Conservation (phyloP, 768 basidiomycete species). For the Botryobasidium botryosum region DNA sequence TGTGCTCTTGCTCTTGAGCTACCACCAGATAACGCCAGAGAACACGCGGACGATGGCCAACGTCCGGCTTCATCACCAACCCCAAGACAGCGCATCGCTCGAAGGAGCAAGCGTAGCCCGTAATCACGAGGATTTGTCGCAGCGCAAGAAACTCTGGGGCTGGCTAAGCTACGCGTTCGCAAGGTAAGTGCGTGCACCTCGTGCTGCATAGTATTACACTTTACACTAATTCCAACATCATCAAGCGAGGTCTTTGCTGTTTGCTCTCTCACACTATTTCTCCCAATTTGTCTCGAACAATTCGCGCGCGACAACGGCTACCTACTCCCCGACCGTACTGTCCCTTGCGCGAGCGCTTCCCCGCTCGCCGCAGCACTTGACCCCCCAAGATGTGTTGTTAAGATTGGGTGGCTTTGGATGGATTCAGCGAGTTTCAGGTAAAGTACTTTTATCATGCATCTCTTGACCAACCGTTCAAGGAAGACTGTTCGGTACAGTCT, state of each 20-base stretch:
- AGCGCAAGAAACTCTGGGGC: slow-evolving; percentile 32
- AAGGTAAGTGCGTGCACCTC: slow-evolving; percentile 28
- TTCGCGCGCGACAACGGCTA: slow-evolving; percentile 82
- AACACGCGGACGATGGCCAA: no score
- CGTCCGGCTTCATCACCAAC: no score
- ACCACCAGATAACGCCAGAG: no score
- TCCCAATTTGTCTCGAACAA: slow-evolving; percentile 73
- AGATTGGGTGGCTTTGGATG: slow-evolving; percentile 70
- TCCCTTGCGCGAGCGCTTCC: slow-evolving; percentile 31
- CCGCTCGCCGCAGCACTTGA: slow-evolving; percentile 16
- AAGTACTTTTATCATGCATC: slow-evolving; percentile 12
- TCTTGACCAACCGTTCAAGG: background rate
- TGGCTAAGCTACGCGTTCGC: slow-evolving; percentile 82
- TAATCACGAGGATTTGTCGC: no score
- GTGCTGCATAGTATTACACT: no score
- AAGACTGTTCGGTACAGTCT: slow-evolving; percentile 31
- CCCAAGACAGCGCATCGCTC: no score
- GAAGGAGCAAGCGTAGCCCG: no score
- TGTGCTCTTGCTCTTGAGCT: no score
- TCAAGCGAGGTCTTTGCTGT: slow-evolving; percentile 63
- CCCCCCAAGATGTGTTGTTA: slow-evolving; percentile 53
- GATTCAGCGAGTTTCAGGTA: slow-evolving; percentile 89
- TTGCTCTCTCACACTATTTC: slow-evolving; percentile 63
- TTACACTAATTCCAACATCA: background rate
- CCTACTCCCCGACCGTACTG: slow-evolving; percentile 45